A percentile compares a stretch with the other conserved stretches of the same genome.
These are phyloP conservation scores for Erigeron philadelphicus DNA, from an alignment of 140 eudicot genomes.

Conservation along the genomic window DNA sequence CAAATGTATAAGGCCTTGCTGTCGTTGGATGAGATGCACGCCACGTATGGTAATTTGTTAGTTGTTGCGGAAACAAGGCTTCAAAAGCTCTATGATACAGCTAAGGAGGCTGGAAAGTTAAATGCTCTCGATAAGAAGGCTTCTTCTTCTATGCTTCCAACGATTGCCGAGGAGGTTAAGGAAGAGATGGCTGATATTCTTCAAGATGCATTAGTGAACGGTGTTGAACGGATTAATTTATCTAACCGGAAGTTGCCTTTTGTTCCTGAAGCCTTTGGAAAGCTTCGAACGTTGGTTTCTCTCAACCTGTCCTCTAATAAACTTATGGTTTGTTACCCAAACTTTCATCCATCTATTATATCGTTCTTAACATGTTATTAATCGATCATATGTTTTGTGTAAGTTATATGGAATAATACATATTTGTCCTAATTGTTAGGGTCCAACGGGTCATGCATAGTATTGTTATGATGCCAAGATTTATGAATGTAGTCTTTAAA, in stretches of 20 bases:
- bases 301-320: constrained; percentile 72
- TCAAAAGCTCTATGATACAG: constrained; percentile 69
- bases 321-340: constrained; percentile 45
- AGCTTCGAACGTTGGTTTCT: constrained; percentile 48
- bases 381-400: not conserved
- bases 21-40: constrained; percentile 72
- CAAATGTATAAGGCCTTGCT: constrained; percentile 56
- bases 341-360: not conserved
- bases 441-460: no score
- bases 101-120: constrained; percentile 45
- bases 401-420: no score
- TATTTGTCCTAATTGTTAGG: no score
- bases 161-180: constrained; percentile 47
- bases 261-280: constrained; percentile 79
- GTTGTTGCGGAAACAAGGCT: constrained; percentile 64
- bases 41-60: constrained; percentile 51
- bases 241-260: constrained; percentile 43
- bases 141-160: constrained; percentile 28
- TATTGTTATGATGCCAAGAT: no score
- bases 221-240: constrained; percentile 55
- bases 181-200: constrained; percentile 73
- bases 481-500: no score
- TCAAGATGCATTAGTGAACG: constrained; percentile 49
- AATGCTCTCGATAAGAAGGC: constrained; percentile 31
- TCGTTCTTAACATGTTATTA: not conserved